Base-by-base conservation (phyloP, 2,329 filamentous ascomycete species). In the Aspergillus neoniger region DNA sequence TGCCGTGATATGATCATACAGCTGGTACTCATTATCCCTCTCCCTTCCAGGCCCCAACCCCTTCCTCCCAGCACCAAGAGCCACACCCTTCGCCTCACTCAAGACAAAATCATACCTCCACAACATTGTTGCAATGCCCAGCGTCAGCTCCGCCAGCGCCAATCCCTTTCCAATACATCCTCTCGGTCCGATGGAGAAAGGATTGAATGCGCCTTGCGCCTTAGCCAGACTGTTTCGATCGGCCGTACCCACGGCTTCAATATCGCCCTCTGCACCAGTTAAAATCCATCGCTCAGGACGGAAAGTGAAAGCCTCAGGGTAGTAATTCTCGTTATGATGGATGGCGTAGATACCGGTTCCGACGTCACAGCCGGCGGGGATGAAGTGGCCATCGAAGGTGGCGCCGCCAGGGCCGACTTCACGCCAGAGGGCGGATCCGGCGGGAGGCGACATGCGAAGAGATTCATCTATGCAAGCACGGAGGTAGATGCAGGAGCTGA, bases 401-500 rank as follows among this genome's bases (percentile, higher is more conserved):
- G 68, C 63, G 15, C 74, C 75, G 2, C 67, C 72, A 10, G 62
- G 51, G 6, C 67, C 63, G 28, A 75, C 70, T 57, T 73, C 68
- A 6, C 75, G 71, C 39, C 65, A 67, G n/a, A 76, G 64, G 1
- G 64, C 59, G 19, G 66, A 65, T 5, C 64, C 61, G 1, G 69
- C 69, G 15, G 71, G 67, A 19, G 76, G 75, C 5, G 70, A 69
- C 58, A 77, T 65, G 15, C 76, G 70, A 47, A 77, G 61, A 5
- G 69, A 63, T 63, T 77, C 75, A 65, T 73, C 77, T 25, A 83
- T 72, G 49, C 76, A 79, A 3, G 80, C 80, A 14, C 72, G 69
- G 1, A 83, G 74, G 61, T 79, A 83, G 0, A 55, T 49, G 28
- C 77, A 77, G 1, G 61, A 59, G 32, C 69, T 74, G 0, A 82